Base-by-base conservation (phyloP, 2,329 filamentous ascomycete species). In the Curvularia eragrostidis region DNA sequence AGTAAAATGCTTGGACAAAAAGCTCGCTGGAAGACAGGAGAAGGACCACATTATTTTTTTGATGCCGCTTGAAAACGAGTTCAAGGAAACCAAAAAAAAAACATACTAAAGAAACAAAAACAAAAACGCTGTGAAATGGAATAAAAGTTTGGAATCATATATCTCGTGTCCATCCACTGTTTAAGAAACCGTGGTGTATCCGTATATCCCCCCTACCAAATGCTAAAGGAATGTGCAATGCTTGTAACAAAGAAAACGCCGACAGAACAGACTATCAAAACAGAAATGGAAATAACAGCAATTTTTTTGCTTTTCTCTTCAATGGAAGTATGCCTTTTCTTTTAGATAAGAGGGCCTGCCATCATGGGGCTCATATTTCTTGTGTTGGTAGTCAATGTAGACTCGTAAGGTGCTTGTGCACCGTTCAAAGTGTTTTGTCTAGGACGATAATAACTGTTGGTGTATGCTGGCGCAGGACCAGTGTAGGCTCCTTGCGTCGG, bases 311-410 rank as follows among this genome's bases (percentile, higher is more conserved):
- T 12, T 5, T 52, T 32, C 9, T n/a, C 26, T 32, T 52, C 30
- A 9, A 24, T 1, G 21, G 23, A 13, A 38, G 15, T 21, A 55
- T 59, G 42, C 52, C 47, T 46, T 32, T 28, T 30, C 15, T 34
- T 24, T 47, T 51, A 75, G 30, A 75, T 75, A 8, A 75, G 68
- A 9, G 66, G 66, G n/a, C 71, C 71, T 3, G 73, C 69, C 43
- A 72, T 67, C 63, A 76, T 75, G 15, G 71, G 70, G 42, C 64
- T 73, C 56, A 68, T 61, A 6, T 64, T 63, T 39, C 70, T 66
- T 2, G 63, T 63, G 49, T 68, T 70, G 30, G 54, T 53, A 34
- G 68, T 67, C n/a, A 70, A 56, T 3, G 69, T 63, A 24, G 72
- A 63, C 32, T 75, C 73, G 28, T 72, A 75, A 6, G 63, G 55